Percentiles rank a stretch among this genome's conserved stretches.
Evolutionary conservation across 768 basidiomycete genomes (phyloP).

Genomic region (Suillus decipiens): DNA sequence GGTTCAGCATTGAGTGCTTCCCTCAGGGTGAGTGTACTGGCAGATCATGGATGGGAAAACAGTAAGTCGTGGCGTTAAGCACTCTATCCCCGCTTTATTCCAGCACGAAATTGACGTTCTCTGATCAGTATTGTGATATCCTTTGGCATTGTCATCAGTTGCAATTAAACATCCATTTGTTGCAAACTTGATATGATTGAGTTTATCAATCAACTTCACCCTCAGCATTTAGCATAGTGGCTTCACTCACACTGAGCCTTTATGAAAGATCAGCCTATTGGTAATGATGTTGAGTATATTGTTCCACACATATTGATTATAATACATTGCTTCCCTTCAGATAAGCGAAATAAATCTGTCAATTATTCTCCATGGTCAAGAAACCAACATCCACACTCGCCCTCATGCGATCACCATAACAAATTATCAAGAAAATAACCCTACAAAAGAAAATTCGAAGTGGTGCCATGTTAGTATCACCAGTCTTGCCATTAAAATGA

Average conservation of each 20-base stretch:
- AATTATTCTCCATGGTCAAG: constrained; percentile 38
- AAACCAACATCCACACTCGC: constrained; percentile 53
- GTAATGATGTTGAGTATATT: background rate
- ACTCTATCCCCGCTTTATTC: too few relatives aligned
- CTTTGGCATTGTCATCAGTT: too few relatives aligned
- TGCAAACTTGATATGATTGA: background rate
- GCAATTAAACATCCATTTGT: too few relatives aligned
- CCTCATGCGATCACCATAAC: constrained; percentile 52
- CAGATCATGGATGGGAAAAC: background rate
- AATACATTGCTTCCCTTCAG: background rate
- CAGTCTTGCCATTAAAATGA: background rate
- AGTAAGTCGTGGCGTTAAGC: background rate
- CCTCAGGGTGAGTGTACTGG: background rate
- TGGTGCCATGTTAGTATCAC: background rate
- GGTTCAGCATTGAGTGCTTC: background rate
- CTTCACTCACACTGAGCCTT: too few relatives aligned
- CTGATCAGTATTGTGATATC: too few relatives aligned
- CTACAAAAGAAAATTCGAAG: constrained; percentile 28
- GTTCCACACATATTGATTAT: background rate
- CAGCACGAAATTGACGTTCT: too few relatives aligned
- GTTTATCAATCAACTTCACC: background rate
- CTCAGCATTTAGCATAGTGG: background rate
- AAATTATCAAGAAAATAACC: constrained; percentile 45
- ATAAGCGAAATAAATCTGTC: background rate
- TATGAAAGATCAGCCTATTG: background rate